These are phyloP conservation scores for Phytophthora tentaculata DNA, from an alignment of 352 stramenopile species.

Conservation along the genomic window DNA sequence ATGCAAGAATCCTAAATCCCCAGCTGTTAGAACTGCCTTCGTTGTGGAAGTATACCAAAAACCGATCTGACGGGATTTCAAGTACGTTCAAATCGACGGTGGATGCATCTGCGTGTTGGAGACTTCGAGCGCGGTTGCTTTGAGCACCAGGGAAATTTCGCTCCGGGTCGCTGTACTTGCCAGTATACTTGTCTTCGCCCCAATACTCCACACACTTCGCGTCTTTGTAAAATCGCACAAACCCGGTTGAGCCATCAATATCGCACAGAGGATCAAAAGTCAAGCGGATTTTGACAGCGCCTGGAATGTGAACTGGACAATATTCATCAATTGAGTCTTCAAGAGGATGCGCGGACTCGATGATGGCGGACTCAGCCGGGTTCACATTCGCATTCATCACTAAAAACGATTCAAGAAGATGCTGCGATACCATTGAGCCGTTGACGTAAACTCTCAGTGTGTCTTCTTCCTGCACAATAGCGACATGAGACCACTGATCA, in stretches of 20 bases:
- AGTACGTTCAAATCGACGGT: conserved; percentile 38
- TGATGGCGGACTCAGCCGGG: conserved; percentile 54
- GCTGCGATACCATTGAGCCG: conserved; percentile 63
- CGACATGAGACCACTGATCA: conserved; percentile 72
- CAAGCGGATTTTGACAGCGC: conserved; percentile 70
- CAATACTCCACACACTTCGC: conserved; percentile 69
- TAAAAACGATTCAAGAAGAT: conserved; percentile 72
- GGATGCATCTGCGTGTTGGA: conserved; percentile 25
- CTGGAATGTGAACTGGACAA: conserved; percentile 74
- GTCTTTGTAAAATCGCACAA: conserved; percentile 79
- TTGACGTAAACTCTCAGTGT: conserved; percentile 74
- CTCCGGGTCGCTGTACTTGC: conserved; percentile 76
- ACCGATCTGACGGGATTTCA: conserved; percentile 71
- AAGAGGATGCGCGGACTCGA: conserved; percentile 69
- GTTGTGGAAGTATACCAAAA: conserved; percentile 81
- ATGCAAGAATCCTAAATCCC: conserved; percentile 72
- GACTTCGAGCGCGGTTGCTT: conserved; percentile 51
- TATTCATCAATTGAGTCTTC: conserved; percentile 65
- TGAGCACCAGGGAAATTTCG: conserved; percentile 76
- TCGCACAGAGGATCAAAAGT: conserved; percentile 80
- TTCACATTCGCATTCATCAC: conserved; percentile 51
- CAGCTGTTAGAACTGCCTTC: conserved; percentile 57
- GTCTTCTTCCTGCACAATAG: conserved; percentile 70
- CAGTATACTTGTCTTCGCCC: conserved; percentile 75
- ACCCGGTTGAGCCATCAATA: conserved; percentile 62